Base-by-base conservation (phyloP, 768 basidiomycete species). In the Lanmaoa pseudosensibilis region DNA sequence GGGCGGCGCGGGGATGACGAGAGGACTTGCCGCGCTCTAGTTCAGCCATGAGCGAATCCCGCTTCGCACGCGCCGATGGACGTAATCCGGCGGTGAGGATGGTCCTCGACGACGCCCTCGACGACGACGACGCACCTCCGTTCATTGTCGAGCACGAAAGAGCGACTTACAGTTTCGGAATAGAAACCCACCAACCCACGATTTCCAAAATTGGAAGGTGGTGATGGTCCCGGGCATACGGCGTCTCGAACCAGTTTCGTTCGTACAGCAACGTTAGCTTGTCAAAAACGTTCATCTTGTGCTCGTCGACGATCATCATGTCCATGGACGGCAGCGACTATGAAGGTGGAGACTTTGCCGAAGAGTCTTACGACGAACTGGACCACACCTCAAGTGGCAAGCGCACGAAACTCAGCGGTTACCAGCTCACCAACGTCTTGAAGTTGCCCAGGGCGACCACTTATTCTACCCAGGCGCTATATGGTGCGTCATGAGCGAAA, bases 11-110 rank as follows among this genome's bases (percentile, higher is more conserved):
- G 30, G 37, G 30, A 23, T 12, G 21, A n/a, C 10, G 11, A 15
- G 18, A 16, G 3, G 19, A 15, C 74, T 41, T 61, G 80, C 86
- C 86, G 65, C 84, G 78, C 67, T 87, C 86, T 16, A 88, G 77
- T 59, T 88, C 86, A 13, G 87, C 86, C 34, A 82, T 80, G 41
- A 86, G 70, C 0, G 86, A 86, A 58, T 87, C 86, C 32, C 87
- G 80, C 59, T 88, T 88, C 15, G 76, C 5, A 2, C 61, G 65
- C 46, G 57, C 37, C 8, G 55, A 49, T 49, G 8, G 75, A 16
- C 59, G 51, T 2, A 59, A 40, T 1, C 46, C 55, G 1, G 55
- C 46, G 32, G 33, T 19, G 38, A 43, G 36, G 7, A 38, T 19
- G 10, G 50, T 2, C 46, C 62, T 55, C 37, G 62, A 55, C 40